Evolutionary conservation across 2,329 filamentous ascomycete genomes (phyloP), one percentile per base, ranked within the genome.

Genomic region (Phaeoacremonium minimum): DNA sequence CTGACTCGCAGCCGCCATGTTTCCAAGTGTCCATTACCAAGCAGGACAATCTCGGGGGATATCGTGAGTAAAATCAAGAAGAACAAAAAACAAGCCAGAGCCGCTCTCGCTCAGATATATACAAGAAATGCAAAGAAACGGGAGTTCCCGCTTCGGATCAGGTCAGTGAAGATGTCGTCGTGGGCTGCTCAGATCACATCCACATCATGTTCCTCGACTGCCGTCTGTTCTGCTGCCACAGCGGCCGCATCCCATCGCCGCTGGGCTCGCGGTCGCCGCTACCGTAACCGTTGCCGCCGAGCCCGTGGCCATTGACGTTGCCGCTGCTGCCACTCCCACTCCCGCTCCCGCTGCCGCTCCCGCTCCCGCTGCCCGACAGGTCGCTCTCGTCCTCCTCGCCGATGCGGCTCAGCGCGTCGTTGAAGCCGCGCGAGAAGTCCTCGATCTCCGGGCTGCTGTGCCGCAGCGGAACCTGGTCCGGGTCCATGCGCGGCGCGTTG

Each of bases 201-300:
- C 67, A 70, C 57, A 65, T 66, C 44, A 69, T 40, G 50, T 67
- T 75, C 35, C 71, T 59, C 43, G 59, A 62, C 42, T 66, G 66
- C 37, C 63, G 61, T 38, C 71, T 58, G 35, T 73, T 73, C 55
- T 76, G 72, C 53, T 76, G 71, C 72, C 72, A 76, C 26, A 76
- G 53, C 5, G 70, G 69, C 29, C 67, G 41, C 20, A 36, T 26
- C 13, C 36, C 38, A 38, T 30, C 40, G 18, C 30, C 33, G 18
- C 18, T 22, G 9, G 35, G 17, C 3, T 31, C 37, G 19, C 38
- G 32, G 34, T 41, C 13, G 37, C 41, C 32, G 42, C 5, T 46
- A 8, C 38, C 36, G 32, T 44, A 38, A 5, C 11, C 31, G 37
- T 49, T 40, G 16, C 42, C 28, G 6, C 28, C n/a, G n/a, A n/a